Conservation (phyloP, 768 basidiomycete genomes). For the Suillus decipiens region DNA sequence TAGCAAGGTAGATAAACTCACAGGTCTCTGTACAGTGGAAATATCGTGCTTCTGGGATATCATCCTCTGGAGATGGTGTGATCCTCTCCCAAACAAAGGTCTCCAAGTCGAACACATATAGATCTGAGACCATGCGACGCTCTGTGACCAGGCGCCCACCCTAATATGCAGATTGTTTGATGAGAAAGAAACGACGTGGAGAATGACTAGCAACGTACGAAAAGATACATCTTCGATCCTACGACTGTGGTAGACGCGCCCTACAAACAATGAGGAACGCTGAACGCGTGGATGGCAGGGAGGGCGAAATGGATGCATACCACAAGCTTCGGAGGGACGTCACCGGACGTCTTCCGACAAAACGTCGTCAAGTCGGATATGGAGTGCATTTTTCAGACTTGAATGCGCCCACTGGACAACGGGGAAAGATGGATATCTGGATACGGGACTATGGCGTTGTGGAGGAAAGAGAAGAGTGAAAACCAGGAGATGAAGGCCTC, state of each 20-base stretch:
- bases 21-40: constrained; percentile 93
- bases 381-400: constrained; percentile 55
- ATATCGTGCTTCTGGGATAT: constrained; percentile 82
- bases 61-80: constrained; percentile 58
- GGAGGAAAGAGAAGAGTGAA: constrained; percentile 19
- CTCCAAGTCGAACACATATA: constrained; percentile 87
- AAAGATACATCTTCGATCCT: constrained; percentile 86
- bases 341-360: constrained; percentile 78
- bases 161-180: constrained; percentile 36
- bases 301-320: constrained; percentile 46
- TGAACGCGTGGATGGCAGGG: not conserved
- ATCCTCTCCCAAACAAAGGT: constrained; percentile 81
- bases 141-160: constrained; percentile 88
- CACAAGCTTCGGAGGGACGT: constrained; percentile 87
- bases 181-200: not conserved
- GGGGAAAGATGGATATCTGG: constrained; percentile 9
- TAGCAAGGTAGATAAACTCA: constrained; percentile 33
- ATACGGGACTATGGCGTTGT: constrained; percentile 16
- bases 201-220: constrained; percentile 50
- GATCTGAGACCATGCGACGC: constrained; percentile 85
- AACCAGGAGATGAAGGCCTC: constrained; percentile 4
- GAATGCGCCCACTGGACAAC: constrained; percentile 3
- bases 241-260: constrained; percentile 92
- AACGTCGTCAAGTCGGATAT: constrained; percentile 90
- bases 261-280: constrained; percentile 37